Percentiles rank a stretch among this genome's conserved stretches.
Conservation (phyloP, 1,139 yeast species). For the Suhomyces wounanorum region DNA sequence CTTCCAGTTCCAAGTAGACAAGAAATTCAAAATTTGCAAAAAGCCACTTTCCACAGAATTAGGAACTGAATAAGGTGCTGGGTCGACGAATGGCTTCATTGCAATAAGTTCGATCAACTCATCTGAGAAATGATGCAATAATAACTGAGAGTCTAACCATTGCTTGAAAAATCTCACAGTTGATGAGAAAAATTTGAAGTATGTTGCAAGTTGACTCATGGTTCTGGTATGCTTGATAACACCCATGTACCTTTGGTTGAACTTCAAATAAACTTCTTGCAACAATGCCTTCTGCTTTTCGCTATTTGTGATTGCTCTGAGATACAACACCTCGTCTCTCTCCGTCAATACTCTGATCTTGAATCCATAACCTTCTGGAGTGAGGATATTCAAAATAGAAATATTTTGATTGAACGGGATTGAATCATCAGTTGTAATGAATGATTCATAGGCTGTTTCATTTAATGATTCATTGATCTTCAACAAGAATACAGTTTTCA, state of each 20-base stretch:
- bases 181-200: constrained; percentile 75
- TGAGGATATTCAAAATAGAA: constrained; percentile 61
- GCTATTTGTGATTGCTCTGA: constrained; percentile 67
- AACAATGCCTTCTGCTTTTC: constrained; percentile 57
- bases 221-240: constrained; percentile 83
- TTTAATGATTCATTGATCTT: constrained; percentile 64
- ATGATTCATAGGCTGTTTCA: constrained; percentile 56
- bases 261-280: constrained; percentile 64
- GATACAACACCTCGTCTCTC: constrained; percentile 73
- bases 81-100: constrained; percentile 81
- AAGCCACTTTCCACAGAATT: constrained; percentile 80
- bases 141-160: constrained; percentile 78
- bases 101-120: constrained; percentile 83
- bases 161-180: constrained; percentile 81
- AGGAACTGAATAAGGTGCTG: constrained; percentile 80
- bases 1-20: constrained; percentile 92
- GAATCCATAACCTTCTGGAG: constrained; percentile 90
- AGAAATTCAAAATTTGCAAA: constrained; percentile 66
- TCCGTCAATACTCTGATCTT: constrained; percentile 73
- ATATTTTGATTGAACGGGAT: constrained; percentile 66
- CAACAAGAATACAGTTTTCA: constrained; percentile 85
- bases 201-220: constrained; percentile 66
- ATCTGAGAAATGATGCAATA: constrained; percentile 69
- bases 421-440: constrained; percentile 62
- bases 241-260: constrained; percentile 67